phyloP scores from a whole-genome alignment of 306 rosid species.

The Fragaria nilgerrensis region DNA sequence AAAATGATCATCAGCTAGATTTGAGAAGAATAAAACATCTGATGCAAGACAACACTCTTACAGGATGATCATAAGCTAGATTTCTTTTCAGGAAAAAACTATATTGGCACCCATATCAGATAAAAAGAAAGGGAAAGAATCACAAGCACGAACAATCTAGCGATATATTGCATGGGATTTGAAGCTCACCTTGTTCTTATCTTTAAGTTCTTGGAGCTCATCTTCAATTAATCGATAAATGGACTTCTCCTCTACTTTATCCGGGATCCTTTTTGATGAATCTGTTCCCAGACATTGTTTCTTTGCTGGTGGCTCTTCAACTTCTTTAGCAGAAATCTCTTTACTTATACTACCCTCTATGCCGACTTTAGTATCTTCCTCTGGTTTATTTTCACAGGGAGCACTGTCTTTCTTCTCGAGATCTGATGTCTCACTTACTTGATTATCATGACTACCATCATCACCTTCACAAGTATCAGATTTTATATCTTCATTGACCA shows the following conservation, averaged over 20 bases:
- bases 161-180: not conserved
- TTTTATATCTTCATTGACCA: constrained; percentile 39
- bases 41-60: not conserved
- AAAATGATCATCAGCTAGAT: not conserved
- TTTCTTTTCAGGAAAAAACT: not conserved
- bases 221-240: constrained; percentile 81
- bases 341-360: constrained; percentile 24
- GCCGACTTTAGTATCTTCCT: constrained; percentile 35
- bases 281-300: constrained; percentile 56
- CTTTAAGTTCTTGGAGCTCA: constrained; percentile 68
- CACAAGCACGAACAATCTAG: not conserved
- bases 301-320: constrained; percentile 52
- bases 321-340: constrained; percentile 30
- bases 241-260: constrained; percentile 60
- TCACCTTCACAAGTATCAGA: constrained; percentile 30
- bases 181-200: constrained; percentile 72
- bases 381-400: constrained; percentile 22
- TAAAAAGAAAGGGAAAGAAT: not conserved
- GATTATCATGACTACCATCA: constrained; percentile 24
- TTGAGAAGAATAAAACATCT: too few relatives aligned
- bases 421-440: constrained; percentile 34
- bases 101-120: not conserved
- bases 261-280: constrained; percentile 30
- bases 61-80: not conserved
- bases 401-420: constrained; percentile 36